phyloP scores from a whole-genome alignment of 2,329 filamentous ascomycete genomes.

The Metarhizium album region DNA sequence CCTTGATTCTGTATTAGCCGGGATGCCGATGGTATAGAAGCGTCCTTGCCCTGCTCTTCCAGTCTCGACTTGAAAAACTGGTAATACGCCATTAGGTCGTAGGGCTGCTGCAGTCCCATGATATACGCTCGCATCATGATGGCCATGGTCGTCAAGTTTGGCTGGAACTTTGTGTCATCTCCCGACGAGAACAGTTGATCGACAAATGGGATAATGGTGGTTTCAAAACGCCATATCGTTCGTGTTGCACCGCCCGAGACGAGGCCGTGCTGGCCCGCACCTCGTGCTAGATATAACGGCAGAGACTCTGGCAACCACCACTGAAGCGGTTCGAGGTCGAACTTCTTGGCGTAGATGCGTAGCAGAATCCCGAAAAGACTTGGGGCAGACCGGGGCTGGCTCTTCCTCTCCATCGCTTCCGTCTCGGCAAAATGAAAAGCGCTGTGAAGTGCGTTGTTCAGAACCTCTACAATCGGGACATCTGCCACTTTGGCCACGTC shows the following conservation, averaged over 20 bases:
- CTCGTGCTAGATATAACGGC: constrained; percentile 18
- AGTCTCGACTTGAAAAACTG: constrained; percentile 34
- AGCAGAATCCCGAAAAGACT: constrained; percentile 38
- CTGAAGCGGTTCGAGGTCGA: constrained; percentile 34
- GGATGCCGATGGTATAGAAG: constrained; percentile 18
- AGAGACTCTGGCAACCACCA: constrained; percentile 25
- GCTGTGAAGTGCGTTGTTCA: constrained; percentile 34
- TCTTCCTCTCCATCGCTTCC: constrained; percentile 24
- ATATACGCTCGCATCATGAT: constrained; percentile 39
- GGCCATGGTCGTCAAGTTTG: constrained; percentile 27
- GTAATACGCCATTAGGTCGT: constrained; percentile 35
- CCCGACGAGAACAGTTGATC: constrained; percentile 19
- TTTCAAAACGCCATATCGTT: constrained; percentile 19
- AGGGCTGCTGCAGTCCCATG: constrained; percentile 26
- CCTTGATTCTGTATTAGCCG: constrained; percentile 28
- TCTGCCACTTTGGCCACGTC: constrained; percentile 38
- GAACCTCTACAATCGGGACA: constrained; percentile 23
- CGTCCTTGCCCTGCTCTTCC: constrained; percentile 15
- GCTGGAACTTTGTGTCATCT: constrained; percentile 18
- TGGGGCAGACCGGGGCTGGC: constrained; percentile 21
- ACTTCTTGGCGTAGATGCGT: constrained; percentile 37
- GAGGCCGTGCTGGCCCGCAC: constrained; percentile 15
- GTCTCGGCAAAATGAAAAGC: constrained; percentile 33
- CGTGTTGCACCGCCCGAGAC: constrained; percentile 12
- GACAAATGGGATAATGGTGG: constrained; percentile 23